Evolutionary conservation across 2,329 filamentous ascomycete genomes (phyloP).

Genomic region (Botrytis squamosa): DNA sequence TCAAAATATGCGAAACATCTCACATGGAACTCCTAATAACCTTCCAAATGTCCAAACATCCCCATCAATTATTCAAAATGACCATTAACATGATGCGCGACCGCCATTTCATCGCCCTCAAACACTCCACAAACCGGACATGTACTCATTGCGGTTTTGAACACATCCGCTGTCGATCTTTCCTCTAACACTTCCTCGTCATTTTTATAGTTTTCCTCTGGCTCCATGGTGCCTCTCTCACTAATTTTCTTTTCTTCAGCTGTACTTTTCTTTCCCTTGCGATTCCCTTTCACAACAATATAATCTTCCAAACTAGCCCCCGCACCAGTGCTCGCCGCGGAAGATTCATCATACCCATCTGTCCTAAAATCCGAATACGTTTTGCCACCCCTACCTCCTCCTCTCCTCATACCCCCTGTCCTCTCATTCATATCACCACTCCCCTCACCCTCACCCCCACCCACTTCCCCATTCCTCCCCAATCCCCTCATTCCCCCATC

Average conservation of each 20-base stretch:
- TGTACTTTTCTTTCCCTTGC: conserved; percentile 24
- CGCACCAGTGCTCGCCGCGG: not conserved
- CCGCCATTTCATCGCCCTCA: conserved; percentile 36
- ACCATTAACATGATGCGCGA: conserved; percentile 35
- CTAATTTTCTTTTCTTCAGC: not conserved
- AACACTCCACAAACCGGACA: conserved; percentile 38
- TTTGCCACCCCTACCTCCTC: conserved; percentile 18
- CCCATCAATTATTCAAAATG: conserved; percentile 32
- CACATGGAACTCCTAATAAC: not conserved
- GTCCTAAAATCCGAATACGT: conserved; percentile 28
- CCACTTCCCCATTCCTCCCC: not conserved
- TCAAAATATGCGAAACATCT: not conserved
- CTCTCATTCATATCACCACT: no score
- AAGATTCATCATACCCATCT: conserved; percentile 26
- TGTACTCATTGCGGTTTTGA: not conserved
- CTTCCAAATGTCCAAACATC: not conserved
- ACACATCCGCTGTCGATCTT: not conserved
- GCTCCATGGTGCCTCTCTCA: not conserved
- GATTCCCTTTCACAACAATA: conserved; percentile 9
- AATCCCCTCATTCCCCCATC: not conserved
- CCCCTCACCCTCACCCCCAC: not conserved
- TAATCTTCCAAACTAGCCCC: conserved; percentile 12
- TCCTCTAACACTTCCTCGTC: conserved; percentile 22
- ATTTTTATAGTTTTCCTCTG: not conserved
- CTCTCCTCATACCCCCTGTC: conserved; percentile 24